Evolutionary conservation across 306 rosid genomes (phyloP).

Genomic region (Fragaria iinumae): DNA sequence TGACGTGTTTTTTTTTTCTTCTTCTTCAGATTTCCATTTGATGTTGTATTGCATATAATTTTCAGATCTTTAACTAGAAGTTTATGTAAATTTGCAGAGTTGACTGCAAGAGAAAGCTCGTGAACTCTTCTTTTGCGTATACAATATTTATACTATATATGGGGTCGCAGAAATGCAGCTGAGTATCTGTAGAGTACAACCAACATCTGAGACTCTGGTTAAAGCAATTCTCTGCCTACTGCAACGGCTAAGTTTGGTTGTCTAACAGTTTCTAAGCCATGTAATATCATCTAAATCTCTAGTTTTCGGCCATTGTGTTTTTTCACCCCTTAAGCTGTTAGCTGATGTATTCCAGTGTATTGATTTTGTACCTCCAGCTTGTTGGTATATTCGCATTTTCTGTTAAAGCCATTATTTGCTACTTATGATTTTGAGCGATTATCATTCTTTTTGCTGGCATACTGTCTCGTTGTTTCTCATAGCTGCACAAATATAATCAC

Average conservation of each 20-base stretch:
- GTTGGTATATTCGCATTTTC: constrained; percentile 27
- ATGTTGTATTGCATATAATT: background rate
- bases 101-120: constrained; percentile 35
- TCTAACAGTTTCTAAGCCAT: constrained; percentile 25
- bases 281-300: constrained; percentile 26
- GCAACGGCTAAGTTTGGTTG: constrained; percentile 38
- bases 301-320: constrained; percentile 27
- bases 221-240: constrained; percentile 32
- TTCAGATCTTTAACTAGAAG: constrained; percentile 12
- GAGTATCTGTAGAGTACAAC: constrained; percentile 34
- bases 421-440: constrained; percentile 15
- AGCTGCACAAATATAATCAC: background rate
- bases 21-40: constrained; percentile 12
- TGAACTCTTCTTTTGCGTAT: constrained; percentile 44
- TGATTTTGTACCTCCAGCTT: constrained; percentile 30
- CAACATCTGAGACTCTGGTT: constrained; percentile 38
- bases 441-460: background rate
- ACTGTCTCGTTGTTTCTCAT: background rate
- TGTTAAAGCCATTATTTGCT: constrained; percentile 20
- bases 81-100: constrained; percentile 39
- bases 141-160: constrained; percentile 43
- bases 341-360: constrained; percentile 25
- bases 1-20: constrained; percentile 1
- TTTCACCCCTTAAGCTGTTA: constrained; percentile 16
- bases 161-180: constrained; percentile 48